Evolutionary conservation across 257 asterid species (phyloP), one percentile per base, ranked within the genome.

Genomic region (Agastache rugosa): DNA sequence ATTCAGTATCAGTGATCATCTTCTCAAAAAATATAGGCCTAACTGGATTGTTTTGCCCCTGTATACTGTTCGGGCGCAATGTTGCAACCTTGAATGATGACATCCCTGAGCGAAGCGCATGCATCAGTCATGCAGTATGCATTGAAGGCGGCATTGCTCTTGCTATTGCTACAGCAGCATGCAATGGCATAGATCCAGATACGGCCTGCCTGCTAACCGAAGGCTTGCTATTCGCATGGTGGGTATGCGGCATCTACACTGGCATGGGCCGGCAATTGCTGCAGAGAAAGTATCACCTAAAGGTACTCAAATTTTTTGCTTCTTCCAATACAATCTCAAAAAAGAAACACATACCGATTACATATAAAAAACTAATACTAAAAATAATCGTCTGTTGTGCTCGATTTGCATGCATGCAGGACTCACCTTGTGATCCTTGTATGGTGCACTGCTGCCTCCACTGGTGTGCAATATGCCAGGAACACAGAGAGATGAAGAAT

Each of bases 401-500:
- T 27, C 39, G n/a, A 47, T 65, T 11, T 81, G 73, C 37, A 31
- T 31, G 37, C 37, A 31, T 31, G 6, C 75, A 90, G 96, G 90
- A 90, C 67, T 82, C 93, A 2, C 95, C 93, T 0, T 90, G 97
- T 75, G 95, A 88, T 68, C 91, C 97, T 34, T 87, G 93, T 58
- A 29, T 87, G 82, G 91, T 87, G 71, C 97, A 88, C 67, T 89
- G 93, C 64, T 87, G 91, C 73, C 79, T 88, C 23, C 95, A 90
- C 72, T 87, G 91, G 97, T 88, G 97, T 83, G 97, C 97, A 10
- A 67, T 88, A 66, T 90, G 97, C 60, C 97, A 90, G 51, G 97
- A 90, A 81, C 83, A 87, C 29, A 78, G 97, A 73, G 95, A 90
- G 81, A 77, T 83, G 86, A 87, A 73, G 70, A 71, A 68, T 35